Conservation (phyloP, 1,284 basidiomycete species). For the Ustilago cynodontis region DNA sequence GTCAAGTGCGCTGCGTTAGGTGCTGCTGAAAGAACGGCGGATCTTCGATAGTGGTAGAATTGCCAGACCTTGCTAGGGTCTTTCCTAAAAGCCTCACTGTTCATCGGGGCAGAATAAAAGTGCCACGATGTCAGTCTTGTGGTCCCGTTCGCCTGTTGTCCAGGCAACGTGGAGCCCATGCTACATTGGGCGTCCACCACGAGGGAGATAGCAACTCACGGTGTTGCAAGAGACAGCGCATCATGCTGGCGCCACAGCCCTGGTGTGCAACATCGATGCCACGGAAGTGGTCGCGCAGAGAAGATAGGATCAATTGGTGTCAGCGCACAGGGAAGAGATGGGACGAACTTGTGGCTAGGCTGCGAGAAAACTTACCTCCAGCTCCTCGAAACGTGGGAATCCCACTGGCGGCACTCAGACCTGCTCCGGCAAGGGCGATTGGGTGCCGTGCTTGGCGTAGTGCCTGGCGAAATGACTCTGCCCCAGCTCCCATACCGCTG, state of each 20-base stretch:
- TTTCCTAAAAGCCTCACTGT: constrained; percentile 73
- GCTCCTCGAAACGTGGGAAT: constrained; percentile 77
- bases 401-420: constrained; percentile 74
- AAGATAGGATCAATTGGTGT: neutral
- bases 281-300: neutral
- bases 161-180: neutral
- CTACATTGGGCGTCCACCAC: neutral
- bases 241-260: constrained; percentile 76
- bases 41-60: constrained; percentile 77
- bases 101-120: neutral
- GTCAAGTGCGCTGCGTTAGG: constrained; percentile 76
- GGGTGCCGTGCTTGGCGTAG: constrained; percentile 72
- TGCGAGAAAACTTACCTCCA: constrained; percentile 70
- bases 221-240: constrained; percentile 75
- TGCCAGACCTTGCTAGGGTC: constrained; percentile 77
- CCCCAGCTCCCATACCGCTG: constrained; percentile 15
- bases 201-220: constrained; percentile 52
- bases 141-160: too few species aligned
- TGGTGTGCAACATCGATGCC: neutral
- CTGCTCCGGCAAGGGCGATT: constrained; percentile 76
- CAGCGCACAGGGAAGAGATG: too few species aligned
- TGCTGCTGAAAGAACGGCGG: constrained; percentile 72
- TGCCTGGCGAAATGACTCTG: constrained; percentile 63
- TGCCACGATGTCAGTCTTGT: too few species aligned
- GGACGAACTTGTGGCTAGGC: neutral